These are phyloP conservation scores for Trichodelitschia bisporula DNA, from an alignment of 495 filamentous ascomycete species.

Conservation along the genomic window DNA sequence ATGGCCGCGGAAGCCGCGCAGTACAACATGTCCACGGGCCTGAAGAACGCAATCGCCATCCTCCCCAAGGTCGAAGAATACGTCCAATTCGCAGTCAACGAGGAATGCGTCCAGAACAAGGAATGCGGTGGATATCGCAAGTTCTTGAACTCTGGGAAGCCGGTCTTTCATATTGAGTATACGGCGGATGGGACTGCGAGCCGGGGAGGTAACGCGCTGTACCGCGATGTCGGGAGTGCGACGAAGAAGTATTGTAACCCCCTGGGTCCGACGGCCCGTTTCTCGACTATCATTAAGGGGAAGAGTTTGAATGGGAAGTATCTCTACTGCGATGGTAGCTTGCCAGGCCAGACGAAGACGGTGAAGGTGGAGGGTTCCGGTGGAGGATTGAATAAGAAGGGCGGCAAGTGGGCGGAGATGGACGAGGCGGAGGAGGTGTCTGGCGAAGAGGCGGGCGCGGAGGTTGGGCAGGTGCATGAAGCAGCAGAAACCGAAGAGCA, in stretches of 20 bases:
- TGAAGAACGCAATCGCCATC: conserved; percentile 41
- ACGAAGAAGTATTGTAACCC: conserved; percentile 16
- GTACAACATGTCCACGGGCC: conserved; percentile 27
- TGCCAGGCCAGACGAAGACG: too few species aligned
- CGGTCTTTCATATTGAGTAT: conserved; percentile 57
- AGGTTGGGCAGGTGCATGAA: too few species aligned
- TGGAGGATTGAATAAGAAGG: too few species aligned
- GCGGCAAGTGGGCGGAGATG: too few species aligned
- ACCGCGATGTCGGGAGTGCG: too few species aligned
- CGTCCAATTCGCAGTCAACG: conserved; percentile 46
- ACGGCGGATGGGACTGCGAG: conserved; percentile 19
- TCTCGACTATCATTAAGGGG: conserved; percentile 40
- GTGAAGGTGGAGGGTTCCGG: too few species aligned
- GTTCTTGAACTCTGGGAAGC: conserved; percentile 34
- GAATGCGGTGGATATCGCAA: conserved; percentile 31
- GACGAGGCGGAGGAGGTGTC: too few species aligned
- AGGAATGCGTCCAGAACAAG: conserved; percentile 37
- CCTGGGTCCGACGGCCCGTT: conserved; percentile 17
- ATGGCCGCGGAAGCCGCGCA: conserved; percentile 26
- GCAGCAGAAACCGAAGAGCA: too few species aligned
- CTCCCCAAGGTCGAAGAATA: conserved; percentile 27
- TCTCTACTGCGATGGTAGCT: conserved; percentile 15
- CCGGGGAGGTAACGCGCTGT: conserved; percentile 18
- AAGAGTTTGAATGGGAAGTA: conserved; percentile 36
- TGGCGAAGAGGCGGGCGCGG: too few species aligned